Evolutionary conservation across 1,284 basidiomycete species (phyloP).

Genomic region (Pseudozyma pruni): DNA sequence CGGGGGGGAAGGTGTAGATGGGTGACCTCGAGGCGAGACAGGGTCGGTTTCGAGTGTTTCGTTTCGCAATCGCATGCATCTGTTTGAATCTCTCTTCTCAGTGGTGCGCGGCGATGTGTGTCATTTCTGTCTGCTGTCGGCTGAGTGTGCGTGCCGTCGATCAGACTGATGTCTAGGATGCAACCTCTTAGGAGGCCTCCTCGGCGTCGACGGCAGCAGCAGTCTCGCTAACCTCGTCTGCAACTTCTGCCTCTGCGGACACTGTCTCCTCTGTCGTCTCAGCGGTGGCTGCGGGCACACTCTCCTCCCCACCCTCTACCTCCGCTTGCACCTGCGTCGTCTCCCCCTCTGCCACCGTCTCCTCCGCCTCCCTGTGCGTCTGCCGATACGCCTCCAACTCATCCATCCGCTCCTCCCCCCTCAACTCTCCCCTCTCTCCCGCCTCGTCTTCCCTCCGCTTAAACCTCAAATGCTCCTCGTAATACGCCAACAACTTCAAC

Average conservation of each 20-base stretch:
- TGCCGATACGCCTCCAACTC: conserved; percentile 15
- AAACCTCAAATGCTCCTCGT: conserved; percentile 49
- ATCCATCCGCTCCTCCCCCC: conserved; percentile 11
- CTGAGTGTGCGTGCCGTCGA: no score
- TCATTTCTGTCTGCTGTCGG: no score
- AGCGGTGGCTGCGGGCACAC: not conserved
- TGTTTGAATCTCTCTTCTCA: no score
- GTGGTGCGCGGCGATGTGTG: no score
- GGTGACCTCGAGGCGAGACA: not conserved
- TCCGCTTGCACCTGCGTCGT: no score
- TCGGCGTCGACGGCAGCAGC: no score
- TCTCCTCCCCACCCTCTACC: no score
- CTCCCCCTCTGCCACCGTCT: not conserved
- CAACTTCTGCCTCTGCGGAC: no score
- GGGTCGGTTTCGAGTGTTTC: no score
- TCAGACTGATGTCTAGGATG: no score
- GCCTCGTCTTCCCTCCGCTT: conserved; percentile 12
- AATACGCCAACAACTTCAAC: conserved; percentile 50
- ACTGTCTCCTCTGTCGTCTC: not conserved
- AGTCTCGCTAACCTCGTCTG: no score
- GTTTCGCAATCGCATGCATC: no score
- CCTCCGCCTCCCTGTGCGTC: not conserved
- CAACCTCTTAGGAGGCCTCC: not conserved
- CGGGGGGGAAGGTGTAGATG: not conserved
- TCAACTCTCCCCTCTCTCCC: not conserved